Percentiles rank a stretch among this genome's conserved stretches.
Evolutionary conservation across 805 yeast species (phyloP).

Genomic region (Cyberlindnera samutprakarnensis): DNA sequence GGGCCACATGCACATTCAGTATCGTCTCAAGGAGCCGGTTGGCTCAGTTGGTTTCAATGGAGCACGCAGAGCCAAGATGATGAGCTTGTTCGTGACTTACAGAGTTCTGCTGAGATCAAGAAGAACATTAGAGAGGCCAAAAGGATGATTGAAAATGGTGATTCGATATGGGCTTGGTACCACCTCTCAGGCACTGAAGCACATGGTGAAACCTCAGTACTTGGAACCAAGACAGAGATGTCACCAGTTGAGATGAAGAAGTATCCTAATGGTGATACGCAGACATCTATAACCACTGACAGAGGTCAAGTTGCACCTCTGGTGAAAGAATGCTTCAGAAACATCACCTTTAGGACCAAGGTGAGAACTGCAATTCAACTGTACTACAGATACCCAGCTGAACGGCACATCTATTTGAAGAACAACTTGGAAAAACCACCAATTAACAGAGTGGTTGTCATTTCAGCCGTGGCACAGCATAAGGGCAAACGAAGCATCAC

Average conservation of each 20-base stretch:
- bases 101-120: constrained; percentile 14
- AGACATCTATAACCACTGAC: neutral
- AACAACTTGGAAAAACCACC: constrained; percentile 13
- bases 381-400: constrained; percentile 30
- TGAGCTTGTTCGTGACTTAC: constrained; percentile 6
- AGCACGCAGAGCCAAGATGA: constrained; percentile 5
- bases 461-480: constrained; percentile 26
- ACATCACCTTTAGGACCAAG: constrained; percentile 26
- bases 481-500: constrained; percentile 12
- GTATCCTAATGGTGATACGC: constrained; percentile 9
- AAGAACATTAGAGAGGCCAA: constrained; percentile 14
- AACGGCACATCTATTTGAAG: constrained; percentile 30
- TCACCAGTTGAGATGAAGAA: constrained; percentile 13
- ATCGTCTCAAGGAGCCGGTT: constrained; percentile 2
- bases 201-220: constrained; percentile 16
- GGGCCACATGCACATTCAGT: neutral
- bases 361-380: constrained; percentile 27
- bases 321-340: constrained; percentile 20
- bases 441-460: constrained; percentile 21
- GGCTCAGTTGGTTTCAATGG: constrained; percentile 15
- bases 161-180: constrained; percentile 22
- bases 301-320: constrained; percentile 15
- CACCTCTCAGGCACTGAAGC: constrained; percentile 7
- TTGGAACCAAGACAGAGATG: constrained; percentile 17
- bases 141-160: constrained; percentile 10